A percentile compares a stretch with the other conserved stretches of the same genome.
phyloP scores from a whole-genome alignment of 2,329 filamentous ascomycete species.

The Neonectria ditissima region DNA sequence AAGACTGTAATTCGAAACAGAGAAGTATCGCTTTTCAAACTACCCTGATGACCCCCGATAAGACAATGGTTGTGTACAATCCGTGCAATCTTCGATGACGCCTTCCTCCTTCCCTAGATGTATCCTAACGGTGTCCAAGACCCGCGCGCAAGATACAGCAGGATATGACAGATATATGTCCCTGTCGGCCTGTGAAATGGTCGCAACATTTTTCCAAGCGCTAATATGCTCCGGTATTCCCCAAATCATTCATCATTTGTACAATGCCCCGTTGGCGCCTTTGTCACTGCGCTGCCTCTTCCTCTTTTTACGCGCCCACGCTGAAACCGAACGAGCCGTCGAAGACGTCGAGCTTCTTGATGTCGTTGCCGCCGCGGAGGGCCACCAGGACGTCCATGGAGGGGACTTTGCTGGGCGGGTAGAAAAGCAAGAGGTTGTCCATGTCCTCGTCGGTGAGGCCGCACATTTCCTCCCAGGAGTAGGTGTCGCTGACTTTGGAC shows the following conservation, averaged over 20 bases:
- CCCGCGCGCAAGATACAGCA: constrained; percentile 18
- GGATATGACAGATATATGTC: constrained; percentile 19
- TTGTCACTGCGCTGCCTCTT: constrained; percentile 8
- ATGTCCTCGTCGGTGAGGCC: constrained; percentile 86
- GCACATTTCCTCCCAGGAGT: constrained; percentile 86
- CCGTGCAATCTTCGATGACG: constrained; percentile 23
- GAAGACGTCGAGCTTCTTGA: constrained; percentile 65
- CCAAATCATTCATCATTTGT: constrained; percentile 39
- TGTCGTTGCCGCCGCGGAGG: constrained; percentile 60
- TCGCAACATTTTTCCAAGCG: constrained; percentile 28
- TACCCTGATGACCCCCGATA: constrained; percentile 4
- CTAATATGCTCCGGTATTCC: constrained; percentile 38
- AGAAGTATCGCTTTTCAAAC: constrained; percentile 12
- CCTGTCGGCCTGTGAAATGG: background rate
- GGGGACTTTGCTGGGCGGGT: constrained; percentile 68
- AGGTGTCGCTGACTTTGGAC: constrained; percentile 89
- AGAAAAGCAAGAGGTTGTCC: constrained; percentile 83
- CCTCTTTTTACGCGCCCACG: constrained; percentile 55
- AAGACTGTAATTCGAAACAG: background rate
- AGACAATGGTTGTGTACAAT: constrained; percentile 16
- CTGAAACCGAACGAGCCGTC: constrained; percentile 71
- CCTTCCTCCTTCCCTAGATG: constrained; percentile 5
- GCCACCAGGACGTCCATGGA: constrained; percentile 65
- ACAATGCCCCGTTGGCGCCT: constrained; percentile 30
- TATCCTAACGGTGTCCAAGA: constrained; percentile 6